Base-by-base conservation (phyloP, 116 monocot species). In the Papilionanthe hybrid region DNA sequence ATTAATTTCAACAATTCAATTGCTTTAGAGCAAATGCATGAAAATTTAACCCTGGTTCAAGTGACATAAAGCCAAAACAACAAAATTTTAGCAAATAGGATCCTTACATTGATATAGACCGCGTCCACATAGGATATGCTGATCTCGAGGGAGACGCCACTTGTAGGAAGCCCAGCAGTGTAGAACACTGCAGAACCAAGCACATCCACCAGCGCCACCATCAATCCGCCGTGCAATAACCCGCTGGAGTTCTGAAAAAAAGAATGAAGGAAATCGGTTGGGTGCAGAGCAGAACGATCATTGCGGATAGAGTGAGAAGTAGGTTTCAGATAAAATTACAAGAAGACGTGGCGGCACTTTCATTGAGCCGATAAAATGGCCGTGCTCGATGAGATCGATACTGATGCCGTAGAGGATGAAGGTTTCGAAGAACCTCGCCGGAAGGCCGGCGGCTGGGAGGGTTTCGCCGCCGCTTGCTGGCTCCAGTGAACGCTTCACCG, bases 121-220 rank as follows among this genome's bases (percentile, higher is more conserved):
- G 83, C 75, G 37, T 88, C 90, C 42, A 96, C 43, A 56, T 86
- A 89, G 17, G 96, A 96, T 69, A 90, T 42, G 75, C 65, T 87
- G 80, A 96, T 87, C 84, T 96, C 96, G 28, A 96, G 41, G 9
- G 93, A 93, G 18, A 93, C 96, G 1, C 96, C 96, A 20, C 81
- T 80, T 22, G 60, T 84, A 23, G 9, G 7, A 17, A 43, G 6
- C 55, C 96, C 92, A 7, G 79, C 80, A 41, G 57, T 83, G 25
- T 42, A 47, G 56, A 96, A 75, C 67, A 81, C 90, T 22, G 92
- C 88, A 8, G 92, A 87, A 0, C 96, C 92, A 27, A 96, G 48
- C 13, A 89, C 5, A 55, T 93, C 96, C 71, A 92, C 89, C 76
- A 93, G 81, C 67, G 96, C 85, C 76, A 86, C 83, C 45, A 87